Base-by-base conservation (phyloP, 345 rosid genomes). In the Bruguiera parviflora region DNA sequence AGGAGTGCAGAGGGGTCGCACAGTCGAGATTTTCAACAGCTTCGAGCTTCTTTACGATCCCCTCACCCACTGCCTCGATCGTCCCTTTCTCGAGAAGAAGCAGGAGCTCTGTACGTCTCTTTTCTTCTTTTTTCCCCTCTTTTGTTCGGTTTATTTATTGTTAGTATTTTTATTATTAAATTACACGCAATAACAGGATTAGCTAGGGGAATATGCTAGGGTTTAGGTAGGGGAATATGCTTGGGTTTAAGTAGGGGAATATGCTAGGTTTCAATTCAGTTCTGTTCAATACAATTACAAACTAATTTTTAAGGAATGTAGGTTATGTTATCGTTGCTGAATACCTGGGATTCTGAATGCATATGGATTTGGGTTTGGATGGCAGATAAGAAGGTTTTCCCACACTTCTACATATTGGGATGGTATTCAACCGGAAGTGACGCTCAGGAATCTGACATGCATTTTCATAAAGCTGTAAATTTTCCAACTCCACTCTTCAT, bases 1-100 rank as follows among this genome's bases (percentile, higher is more conserved):
- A 58, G 99, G 97, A 5, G 84, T 88, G 29, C 99, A 94, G 76
- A 87, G 86, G 63, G 99, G 97, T 18, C 96, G 97, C 10, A 89
- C 93, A 29, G 96, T 94, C 15, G 98, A 91, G 90, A 88, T 94
- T 83, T 94, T 94, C 81, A 94, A 94, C 73, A 94, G 98, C 76
- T 94, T 94, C 74, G 98, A 94, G 88, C 93, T 94, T 66, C 83
- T 94, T 21, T 88, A 76, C 27, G 98, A 91, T 79, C 87, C 96
- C 20, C 6, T 69, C 2, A 77, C 87, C 21, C 73, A 87, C 6
- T 80, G 88, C 29, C 97, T 94, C 39, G 97, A 94, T 73, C 95
- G 97, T 39, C 64, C 88, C 29, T 94, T 94, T 83, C 92, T 94
- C 62, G 89, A 82, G 80, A 94, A 94, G 93, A 94, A 94, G 83